phyloP scores from a whole-genome alignment of 257 asterid genomes.

The Gentiana macrophylla region DNA sequence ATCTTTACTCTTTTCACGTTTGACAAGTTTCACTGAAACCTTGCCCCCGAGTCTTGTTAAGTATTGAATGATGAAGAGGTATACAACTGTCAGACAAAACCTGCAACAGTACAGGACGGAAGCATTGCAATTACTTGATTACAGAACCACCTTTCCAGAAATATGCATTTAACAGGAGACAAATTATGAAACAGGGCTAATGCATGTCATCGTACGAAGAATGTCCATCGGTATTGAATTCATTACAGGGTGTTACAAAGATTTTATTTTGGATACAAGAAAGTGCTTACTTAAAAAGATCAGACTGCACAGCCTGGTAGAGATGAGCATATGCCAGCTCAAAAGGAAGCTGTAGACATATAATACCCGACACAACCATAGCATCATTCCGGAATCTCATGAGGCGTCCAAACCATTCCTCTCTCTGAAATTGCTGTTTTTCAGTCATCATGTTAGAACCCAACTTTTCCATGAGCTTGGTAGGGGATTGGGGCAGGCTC shows the following conservation, averaged over 20 bases:
- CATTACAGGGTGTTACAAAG: too few species aligned
- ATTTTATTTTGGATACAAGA: neutral
- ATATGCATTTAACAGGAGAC: too few species aligned
- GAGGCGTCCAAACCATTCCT: constrained; percentile 84
- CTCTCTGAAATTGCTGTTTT: constrained; percentile 62
- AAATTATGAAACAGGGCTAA: too few species aligned
- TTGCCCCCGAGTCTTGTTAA: constrained; percentile 76
- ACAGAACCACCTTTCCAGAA: too few species aligned
- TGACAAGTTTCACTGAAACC: constrained; percentile 74
- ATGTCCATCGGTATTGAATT: too few species aligned
- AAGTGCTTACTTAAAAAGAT: constrained; percentile 58
- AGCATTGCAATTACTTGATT: too few species aligned
- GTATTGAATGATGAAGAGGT: constrained; percentile 82
- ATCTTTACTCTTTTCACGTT: constrained; percentile 54
- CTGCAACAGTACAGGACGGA: constrained; percentile 24
- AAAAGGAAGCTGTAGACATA: constrained; percentile 92
- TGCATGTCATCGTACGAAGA: too few species aligned
- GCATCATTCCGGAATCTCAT: constrained; percentile 89
- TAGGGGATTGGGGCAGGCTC: constrained; percentile 33
- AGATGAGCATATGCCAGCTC: constrained; percentile 93
- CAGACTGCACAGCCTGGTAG: constrained; percentile 54
- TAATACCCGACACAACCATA: constrained; percentile 57
- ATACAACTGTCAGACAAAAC: constrained; percentile 63
- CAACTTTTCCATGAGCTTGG: constrained; percentile 40
- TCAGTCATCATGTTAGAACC: constrained; percentile 43